Percentiles rank a stretch among this genome's conserved stretches.
Conservation (phyloP, 1,284 basidiomycete species). For the Ustilago lituana region DNA sequence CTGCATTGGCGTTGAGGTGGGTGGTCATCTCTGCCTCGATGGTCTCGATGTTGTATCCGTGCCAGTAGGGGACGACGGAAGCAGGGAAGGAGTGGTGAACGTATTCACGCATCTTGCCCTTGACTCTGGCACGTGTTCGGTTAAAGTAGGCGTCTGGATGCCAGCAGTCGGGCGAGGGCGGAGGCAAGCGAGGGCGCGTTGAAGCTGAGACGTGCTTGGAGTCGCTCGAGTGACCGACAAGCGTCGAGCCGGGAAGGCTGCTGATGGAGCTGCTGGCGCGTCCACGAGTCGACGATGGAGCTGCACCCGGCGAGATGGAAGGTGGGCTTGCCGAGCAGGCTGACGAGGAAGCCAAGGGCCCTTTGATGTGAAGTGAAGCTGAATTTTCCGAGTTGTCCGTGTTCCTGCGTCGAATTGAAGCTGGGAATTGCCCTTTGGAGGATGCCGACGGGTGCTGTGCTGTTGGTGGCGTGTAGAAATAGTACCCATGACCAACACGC, state of each 20-base stretch:
- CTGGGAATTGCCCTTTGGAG: neutral
- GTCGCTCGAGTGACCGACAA: slow-evolving; percentile 4
- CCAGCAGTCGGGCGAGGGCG: slow-evolving; percentile 42
- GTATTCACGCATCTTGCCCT: slow-evolving; percentile 41
- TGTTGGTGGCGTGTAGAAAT: slow-evolving; percentile 55
- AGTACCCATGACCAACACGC: slow-evolving; percentile 44
- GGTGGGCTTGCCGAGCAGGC: slow-evolving; percentile 7
- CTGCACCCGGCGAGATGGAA: slow-evolving; percentile 9
- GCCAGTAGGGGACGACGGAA: slow-evolving; percentile 48
- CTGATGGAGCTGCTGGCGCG: slow-evolving; percentile 20
- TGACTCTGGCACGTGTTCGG: slow-evolving; percentile 19
- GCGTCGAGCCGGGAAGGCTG: slow-evolving; percentile 12
- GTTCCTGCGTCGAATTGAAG: slow-evolving; percentile 14
- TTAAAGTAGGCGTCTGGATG: slow-evolving; percentile 46
- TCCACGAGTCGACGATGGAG: slow-evolving; percentile 8
- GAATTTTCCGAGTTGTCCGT: slow-evolving; percentile 17
- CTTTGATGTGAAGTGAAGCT: slow-evolving; percentile 1
- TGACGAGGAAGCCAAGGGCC: neutral
- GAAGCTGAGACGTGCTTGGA: neutral
- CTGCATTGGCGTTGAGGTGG: slow-evolving; percentile 27
- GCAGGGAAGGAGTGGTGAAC: slow-evolving; percentile 43
- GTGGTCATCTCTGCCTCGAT: slow-evolving; percentile 35
- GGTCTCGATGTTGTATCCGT: slow-evolving; percentile 39
- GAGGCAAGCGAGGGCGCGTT: slow-evolving; percentile 12
- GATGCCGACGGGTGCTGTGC: neutral